A percentile compares a stretch with the other conserved stretches of the same genome.
phyloP scores from a whole-genome alignment of 2,329 filamentous ascomycete genomes.

The Colletotrichum tamarilloi region DNA sequence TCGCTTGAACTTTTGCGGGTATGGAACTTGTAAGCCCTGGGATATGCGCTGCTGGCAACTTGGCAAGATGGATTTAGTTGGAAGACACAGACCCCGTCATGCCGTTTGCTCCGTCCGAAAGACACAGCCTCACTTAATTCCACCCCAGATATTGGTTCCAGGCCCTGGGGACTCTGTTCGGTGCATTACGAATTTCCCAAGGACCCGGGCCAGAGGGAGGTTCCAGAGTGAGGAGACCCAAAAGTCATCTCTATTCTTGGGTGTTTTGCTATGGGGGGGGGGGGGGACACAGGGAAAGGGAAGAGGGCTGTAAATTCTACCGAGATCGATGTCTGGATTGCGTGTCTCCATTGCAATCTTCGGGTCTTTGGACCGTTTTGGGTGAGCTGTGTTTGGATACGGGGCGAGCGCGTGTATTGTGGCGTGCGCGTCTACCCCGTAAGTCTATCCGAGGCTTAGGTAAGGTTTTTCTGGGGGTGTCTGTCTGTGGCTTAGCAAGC shows the following conservation, averaged over 20 bases:
- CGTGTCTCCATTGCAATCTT: not conserved
- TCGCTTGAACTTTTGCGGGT: not conserved
- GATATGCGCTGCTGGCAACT: not conserved
- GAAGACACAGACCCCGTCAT: constrained; percentile 2
- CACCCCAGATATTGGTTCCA: not conserved
- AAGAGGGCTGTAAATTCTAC: not conserved
- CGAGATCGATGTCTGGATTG: not conserved
- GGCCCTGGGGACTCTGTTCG: not conserved
- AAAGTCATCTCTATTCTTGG: constrained; percentile 6
- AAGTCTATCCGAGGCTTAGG: not conserved
- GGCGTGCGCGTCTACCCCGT: not conserved
- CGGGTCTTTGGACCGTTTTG: not conserved
- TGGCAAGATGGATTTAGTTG: not conserved
- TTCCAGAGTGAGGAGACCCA: not conserved
- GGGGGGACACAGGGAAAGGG: too few relatives aligned
- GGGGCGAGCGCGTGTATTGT: not conserved
- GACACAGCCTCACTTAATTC: constrained; percentile 8
- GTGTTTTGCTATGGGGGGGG: not conserved
- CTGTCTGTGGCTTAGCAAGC: not conserved
- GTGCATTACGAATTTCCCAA: not conserved
- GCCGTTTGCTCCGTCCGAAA: constrained; percentile 4
- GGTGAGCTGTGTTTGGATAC: not conserved
- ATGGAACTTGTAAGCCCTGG: not conserved
- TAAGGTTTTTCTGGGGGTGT: not conserved
- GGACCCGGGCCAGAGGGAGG: not conserved